Base-by-base conservation (phyloP, 2,329 filamentous ascomycete species). In the Paecilomyces variotii region DNA sequence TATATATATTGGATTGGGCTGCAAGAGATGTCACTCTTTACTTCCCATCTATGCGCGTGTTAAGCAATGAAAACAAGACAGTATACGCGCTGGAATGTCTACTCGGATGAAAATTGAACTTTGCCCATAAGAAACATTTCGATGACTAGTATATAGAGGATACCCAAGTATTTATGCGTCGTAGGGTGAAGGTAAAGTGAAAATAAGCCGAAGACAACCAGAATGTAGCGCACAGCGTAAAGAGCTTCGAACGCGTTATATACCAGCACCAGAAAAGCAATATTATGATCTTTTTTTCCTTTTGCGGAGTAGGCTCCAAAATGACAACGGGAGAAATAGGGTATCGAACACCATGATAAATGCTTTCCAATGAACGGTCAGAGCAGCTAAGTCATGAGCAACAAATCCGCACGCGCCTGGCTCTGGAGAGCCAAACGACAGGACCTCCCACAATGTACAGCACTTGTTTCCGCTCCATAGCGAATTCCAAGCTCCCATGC, bases 261-360 rank as follows among this genome's bases (percentile, higher is more conserved):
- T 45, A 45, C 5, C 39, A 19, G 39, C 39, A 19, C 39, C 39
- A 45, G 19, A 45, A 39, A 45, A 19, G 39, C 2, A 4, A 24
- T 45, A 14, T 2, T 45, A 45, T n/a, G n/a, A n/a, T 45, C 39
- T 45, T 24, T 45, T 34, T 45, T 19, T 19, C 19, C 9, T 10
- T 45, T 56, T 28, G 34, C 25, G 24, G 34, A 12, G 34, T 39
- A 56, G 19, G 35, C 11, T 56, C 30, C 54, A 54, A 70, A 67
- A 58, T 65, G 66, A 67, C 68, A 72, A 68, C 67, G 64, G 65
- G 67, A 66, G 56, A 63, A 64, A 61, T 66, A 72, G 72, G 72
- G 72, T 74, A 75, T 74, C 72, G 60, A 74, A 75, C 72, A 75
- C 72, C 72, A 69, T 70, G 66, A 71, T 64, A 72, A 72, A 74